Base-by-base conservation (phyloP, 768 basidiomycete species). In the Pleurotus sapidus region DNA sequence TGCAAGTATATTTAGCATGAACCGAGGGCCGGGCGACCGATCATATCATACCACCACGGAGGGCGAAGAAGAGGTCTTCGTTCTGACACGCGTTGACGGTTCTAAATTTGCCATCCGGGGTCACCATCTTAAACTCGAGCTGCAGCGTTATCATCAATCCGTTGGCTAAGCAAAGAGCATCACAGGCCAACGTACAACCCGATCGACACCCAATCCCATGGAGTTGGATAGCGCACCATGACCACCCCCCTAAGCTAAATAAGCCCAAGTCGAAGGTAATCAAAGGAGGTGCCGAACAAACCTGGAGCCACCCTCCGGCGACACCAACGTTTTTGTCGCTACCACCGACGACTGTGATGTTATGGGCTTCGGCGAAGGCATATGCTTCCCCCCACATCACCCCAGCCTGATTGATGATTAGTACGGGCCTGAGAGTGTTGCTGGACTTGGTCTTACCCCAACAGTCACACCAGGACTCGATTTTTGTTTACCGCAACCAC, bases 91-190 rank as follows among this genome's bases (percentile, higher is more conserved):
- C 73, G 65, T 81, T 84, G 3, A 70, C 81, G 1, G 70, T 72
- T 25, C 77, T 73, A 59, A 68, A 68, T 23, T 68, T 57, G 0
- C 83, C 83, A 62, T 82, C 79, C 0, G 83, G 80, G 1, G 81
- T 83, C 5, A 84, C 82, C 3, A 84, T 67, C 58, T 78, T 79
- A 65, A 74, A 77, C 65, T 85, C 70, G 2, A 83, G 71, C 76
- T 78, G 55, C 42, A 46, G 46, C 14, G 24, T 3, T 24, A 20
- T 5, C 51, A 43, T 48, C 20, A 18, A 34, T 2, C 12, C 14
- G 30, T 8, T 5, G 9, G 23, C 42, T 18, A 42, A 0, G 46
- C 20, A 7, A 9, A 12, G 14, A 27, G 34, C 18, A n/a, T 38
- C 3, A 1, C 8, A 24, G 49, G 15, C 15, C 15, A 17, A 59